phyloP scores from a whole-genome alignment of 2,329 filamentous ascomycete genomes.

The Graphilbum fragrans region DNA sequence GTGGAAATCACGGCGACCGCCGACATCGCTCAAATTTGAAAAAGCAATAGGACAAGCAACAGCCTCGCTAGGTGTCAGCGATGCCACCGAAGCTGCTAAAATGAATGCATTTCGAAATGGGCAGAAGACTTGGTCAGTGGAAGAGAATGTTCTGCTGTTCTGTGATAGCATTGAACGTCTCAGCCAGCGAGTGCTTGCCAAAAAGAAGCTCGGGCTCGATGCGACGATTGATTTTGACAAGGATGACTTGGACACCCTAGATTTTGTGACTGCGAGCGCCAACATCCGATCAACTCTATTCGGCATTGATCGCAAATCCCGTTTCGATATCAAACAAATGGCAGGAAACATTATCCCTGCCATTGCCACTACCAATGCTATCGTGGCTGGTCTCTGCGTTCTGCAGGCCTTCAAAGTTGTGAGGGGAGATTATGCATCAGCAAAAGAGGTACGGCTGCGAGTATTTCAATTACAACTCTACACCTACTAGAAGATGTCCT shows the following conservation, averaged over 20 bases:
- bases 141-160: constrained; percentile 79
- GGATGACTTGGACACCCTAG: constrained; percentile 86
- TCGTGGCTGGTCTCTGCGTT: constrained; percentile 86
- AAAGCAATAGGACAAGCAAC: constrained; percentile 40
- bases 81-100: constrained; percentile 31
- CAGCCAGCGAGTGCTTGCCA: constrained; percentile 58
- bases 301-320: constrained; percentile 74
- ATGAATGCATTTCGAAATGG: constrained; percentile 40
- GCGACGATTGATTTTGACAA: constrained; percentile 85
- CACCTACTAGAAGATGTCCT: no score
- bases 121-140: constrained; percentile 68
- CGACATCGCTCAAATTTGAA: constrained; percentile 61
- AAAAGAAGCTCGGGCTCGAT: constrained; percentile 31
- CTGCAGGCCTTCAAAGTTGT: constrained; percentile 88
- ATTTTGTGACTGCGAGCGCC: constrained; percentile 84
- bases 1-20: constrained; percentile 78
- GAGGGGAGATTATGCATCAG: constrained; percentile 54
- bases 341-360: constrained; percentile 98
- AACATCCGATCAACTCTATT: constrained; percentile 88
- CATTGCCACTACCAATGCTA: constrained; percentile 95
- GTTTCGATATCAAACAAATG: constrained; percentile 98
- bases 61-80: constrained; percentile 27
- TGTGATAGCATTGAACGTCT: constrained; percentile 70
- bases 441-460: constrained; percentile 63
- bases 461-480: neutral